Evolutionary conservation across 2,329 filamentous ascomycete genomes (phyloP), one percentile per base, ranked within the genome.

Genomic region (Xylariomycetidae sp.): DNA sequence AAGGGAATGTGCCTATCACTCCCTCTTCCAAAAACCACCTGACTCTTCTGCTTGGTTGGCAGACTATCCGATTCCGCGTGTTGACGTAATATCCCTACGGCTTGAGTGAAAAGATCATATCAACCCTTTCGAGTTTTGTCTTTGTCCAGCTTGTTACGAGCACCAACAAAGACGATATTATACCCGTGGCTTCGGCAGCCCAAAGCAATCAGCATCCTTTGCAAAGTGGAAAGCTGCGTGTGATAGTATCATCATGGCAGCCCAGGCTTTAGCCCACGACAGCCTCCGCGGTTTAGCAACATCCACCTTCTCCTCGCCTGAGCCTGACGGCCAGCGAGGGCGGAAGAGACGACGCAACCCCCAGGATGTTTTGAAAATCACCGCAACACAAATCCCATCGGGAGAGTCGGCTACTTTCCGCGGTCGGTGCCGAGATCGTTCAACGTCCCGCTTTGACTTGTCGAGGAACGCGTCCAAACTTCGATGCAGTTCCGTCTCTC

Each of bases 401-500:
- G 49, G 53, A 22, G 58, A 61, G 27, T 63, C 61, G 26, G 54
- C 57, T 32, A 63, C 58, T 2, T 58, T 62, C 31, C 58, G 63
- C 22, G 63, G 63, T 13, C 61, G 63, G n/a, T 56, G 56, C 34
- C 53, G 62, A 13, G 47, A 60, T 37, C 60, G 63, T 20, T 65
- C 62, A 12, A 52, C 52, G 6, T 60, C 59, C 14, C 43, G 56
- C 25, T 20, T 58, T 8, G 48, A 57, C 29, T 23, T 44, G 20
- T 52, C 53, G 10, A 39, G 42, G 29, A 38, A 51, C 17, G 34
- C 49, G 17, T 54, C 58, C 45, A 50, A 38, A 33, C 29, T 48
- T 19, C 34, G 50, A 28, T 42, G 49, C 25, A 38, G 35, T 6
- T 59, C 54, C 5, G 38, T 59, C 12, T 65, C 64, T 3, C 63